Evolutionary conservation across 306 rosid genomes (phyloP).

Genomic region (Cucumis hystrix): DNA sequence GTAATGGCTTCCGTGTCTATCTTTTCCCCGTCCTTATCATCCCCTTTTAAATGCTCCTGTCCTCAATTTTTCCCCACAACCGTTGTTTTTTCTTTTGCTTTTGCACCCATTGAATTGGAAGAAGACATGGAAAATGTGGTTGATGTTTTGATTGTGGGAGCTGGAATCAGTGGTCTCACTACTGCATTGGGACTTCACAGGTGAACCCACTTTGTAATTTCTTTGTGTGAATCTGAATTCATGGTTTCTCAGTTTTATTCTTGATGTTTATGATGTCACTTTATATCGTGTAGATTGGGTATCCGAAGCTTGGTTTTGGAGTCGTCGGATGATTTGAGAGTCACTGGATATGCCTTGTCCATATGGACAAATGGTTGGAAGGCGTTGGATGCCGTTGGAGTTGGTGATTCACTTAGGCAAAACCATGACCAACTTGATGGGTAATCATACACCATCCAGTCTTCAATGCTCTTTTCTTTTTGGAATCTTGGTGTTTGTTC

Average conservation of each 20-base stretch:
- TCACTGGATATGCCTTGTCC: constrained; percentile 43
- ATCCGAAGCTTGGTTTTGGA: constrained; percentile 58
- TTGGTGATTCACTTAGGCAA: constrained; percentile 37
- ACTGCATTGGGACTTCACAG: constrained; percentile 45
- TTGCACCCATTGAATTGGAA: background rate
- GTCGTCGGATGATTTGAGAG: constrained; percentile 41
- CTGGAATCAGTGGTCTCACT: constrained; percentile 66
- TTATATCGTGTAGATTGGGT: constrained; percentile 26
- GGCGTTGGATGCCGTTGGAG: constrained; percentile 60
- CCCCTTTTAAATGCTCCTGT: background rate
- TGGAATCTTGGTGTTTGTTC: background rate
- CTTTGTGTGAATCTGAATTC: background rate
- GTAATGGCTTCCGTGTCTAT: background rate
- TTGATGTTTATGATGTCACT: background rate
- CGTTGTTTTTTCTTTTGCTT: background rate
- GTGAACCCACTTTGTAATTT: background rate
- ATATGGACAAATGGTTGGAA: constrained; percentile 70
- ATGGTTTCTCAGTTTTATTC: background rate
- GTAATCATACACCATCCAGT: constrained; percentile 5
- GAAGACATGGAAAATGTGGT: constrained; percentile 4
- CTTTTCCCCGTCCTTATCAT: background rate
- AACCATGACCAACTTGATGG: constrained; percentile 30
- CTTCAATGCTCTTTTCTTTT: background rate
- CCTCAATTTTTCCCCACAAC: background rate
- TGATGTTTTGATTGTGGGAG: constrained; percentile 72